Conservation (phyloP, 2,329 filamentous ascomycete genomes). For the Periconia sp. region DNA sequence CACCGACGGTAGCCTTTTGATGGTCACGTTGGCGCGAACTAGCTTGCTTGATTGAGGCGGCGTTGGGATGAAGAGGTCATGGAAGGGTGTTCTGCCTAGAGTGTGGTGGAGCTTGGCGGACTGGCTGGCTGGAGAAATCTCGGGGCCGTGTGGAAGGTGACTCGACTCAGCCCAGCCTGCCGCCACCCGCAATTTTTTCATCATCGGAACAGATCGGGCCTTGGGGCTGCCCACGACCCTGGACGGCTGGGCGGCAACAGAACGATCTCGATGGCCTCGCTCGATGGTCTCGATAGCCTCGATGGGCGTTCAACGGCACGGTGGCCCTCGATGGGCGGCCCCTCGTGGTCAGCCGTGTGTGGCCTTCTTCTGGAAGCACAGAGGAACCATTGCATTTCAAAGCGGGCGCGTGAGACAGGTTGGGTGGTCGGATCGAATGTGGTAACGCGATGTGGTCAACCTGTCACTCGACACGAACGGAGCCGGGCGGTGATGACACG, state of each 20-base stretch:
- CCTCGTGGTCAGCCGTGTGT: not conserved
- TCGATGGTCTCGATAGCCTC: no score
- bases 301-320: no score
- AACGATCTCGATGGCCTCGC: not conserved
- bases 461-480: slow-evolving; percentile 6
- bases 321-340: no score
- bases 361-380: not conserved
- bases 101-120: slow-evolving; percentile 17
- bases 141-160: not conserved
- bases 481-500: not conserved
- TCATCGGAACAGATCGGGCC: not conserved
- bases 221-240: not conserved
- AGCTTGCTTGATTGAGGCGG: slow-evolving; percentile 6
- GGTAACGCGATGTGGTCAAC: slow-evolving; percentile 5
- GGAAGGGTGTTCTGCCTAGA: slow-evolving; percentile 23
- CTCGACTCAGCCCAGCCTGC: no score
- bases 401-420: not conserved
- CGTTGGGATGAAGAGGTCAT: not conserved
- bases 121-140: slow-evolving; percentile 8
- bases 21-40: slow-evolving; percentile 26
- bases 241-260: not conserved
- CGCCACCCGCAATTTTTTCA: no score
- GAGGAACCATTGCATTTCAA: not conserved
- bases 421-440: not conserved
- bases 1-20: slow-evolving; percentile 15